Base-by-base conservation (phyloP, 345 rosid genomes). In the Populus tremula region DNA sequence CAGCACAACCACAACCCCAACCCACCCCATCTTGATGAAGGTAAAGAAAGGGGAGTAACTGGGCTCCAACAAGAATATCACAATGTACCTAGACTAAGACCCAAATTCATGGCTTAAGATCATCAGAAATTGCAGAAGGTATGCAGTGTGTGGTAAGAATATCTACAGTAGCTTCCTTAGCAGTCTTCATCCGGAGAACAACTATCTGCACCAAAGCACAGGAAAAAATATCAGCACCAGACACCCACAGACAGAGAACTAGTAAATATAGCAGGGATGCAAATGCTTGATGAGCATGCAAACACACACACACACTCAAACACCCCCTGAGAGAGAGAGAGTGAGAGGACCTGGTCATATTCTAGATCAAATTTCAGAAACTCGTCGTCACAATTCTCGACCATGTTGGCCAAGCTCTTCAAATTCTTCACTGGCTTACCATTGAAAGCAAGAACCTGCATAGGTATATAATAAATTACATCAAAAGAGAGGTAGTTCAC, bases 111-210 rank as follows among this genome's bases (percentile, higher is more conserved):
- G 69, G 70, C 84, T 87, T 91, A 80, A 95, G 97, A 85, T 95
- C 97, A 70, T 87, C 94, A 47, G 98, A 95, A 90, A 89, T 88
- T 31, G 98, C 92, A 45, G 97, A 88, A 75, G 99, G 95, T 84
- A 95, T 92, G 86, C 98, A 90, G 77, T 95, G 99, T n/a, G 93
- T 93, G 2, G 90, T 79, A 27, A 95, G 90, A 63, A 93, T 91
- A 86, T 93, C 98, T 54, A 85, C 82, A 35, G 99, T 92, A 18
- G 96, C 91, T 36, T 86, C 97, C 85, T 88, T 93, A 70, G 98
- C 97, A n/a, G 90, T 90, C 84, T 89, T 86, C 3, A 90, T 93
- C 74, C 80, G 76, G 73, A 95, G 87, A 47, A 91, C 93, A 63
- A 91, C 98, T 72, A 93, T 82, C 99, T 95, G 88, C 84, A 72